Base-by-base conservation (phyloP, 345 rosid species). In the Alliaria petiolata region DNA sequence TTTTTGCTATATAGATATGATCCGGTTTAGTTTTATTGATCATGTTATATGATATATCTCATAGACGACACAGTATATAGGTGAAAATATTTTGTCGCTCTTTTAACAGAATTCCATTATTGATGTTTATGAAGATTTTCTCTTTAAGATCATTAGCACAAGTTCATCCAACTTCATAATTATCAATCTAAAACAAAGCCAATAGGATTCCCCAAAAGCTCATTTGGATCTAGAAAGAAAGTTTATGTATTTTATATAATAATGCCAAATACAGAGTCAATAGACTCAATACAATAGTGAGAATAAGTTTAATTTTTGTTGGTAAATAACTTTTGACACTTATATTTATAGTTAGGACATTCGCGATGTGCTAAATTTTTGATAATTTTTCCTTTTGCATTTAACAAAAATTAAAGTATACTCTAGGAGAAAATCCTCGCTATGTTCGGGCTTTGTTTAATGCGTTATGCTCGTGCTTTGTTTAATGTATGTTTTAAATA, bases 211-310 rank as follows among this genome's bases (percentile, higher is more conserved):
- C 16, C 5, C 58, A 47, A 20, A 39, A 56, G 45, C 7, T 55
- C 10, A 56, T 56, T 49, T 73, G 71, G 60, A 73, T 74, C 77
- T 65, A 73, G 49, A 30, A 46, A 4, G 45, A 25, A 44, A 72
- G 60, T 53, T 54, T 22, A 22, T 22, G 49, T 54, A 7, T 54
- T 36, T 55, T 7, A 16, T 53, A 44, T 63, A 25, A 33, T 54
- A 72, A 35, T 72, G 52, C 53, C 26, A 51, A 4, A 33, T n/a
- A 14, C 13, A 39, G 51, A 61, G 44, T 30, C 54, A 42, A 51
- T n/a, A n/a, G n/a, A 31, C n/a, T 4, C 10, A 22, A 22, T 22
- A 22, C 25, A 22, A 22, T 34, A 10, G 17, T 9, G 11, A 43
- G 20, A 61, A 22, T 26, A n/a, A 6, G 8, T 25, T 59, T n/a